Base-by-base conservation (phyloP, 495 filamentous ascomycete species). In the Lophiotrema nucula region DNA sequence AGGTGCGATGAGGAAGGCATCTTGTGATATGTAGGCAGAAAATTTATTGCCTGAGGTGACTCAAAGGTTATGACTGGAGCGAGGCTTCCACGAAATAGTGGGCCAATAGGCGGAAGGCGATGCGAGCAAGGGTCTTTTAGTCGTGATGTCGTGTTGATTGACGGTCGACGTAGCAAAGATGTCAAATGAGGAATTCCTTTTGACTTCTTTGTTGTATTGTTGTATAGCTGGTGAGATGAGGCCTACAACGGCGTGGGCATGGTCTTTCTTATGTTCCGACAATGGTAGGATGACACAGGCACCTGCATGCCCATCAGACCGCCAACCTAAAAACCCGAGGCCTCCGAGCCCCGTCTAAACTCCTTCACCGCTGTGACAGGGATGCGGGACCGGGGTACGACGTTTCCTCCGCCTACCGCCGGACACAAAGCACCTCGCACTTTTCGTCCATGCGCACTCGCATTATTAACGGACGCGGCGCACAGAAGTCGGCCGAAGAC, bases 1-100 rank as follows among this genome's bases (percentile, higher is more conserved):
- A 69, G 67, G 47, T 65, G 64, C 8, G 64, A 67, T 55, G 58
- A 22, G 47, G 58, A 66, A 53, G 58, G 53, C 58, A 66, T 62
- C 18, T 64, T 43, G 18, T 51, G 42, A 56, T 65, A 46, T 56
- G 52, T 39, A 58, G 51, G 41, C 33, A 53, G 43, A 62, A 61
- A 48, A 19, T 19, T 53, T 26, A 43, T 24, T 67, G 64, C 64
- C 59, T 67, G 54, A 47, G 21, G 49, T 67, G 64, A 67, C 49
- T 67, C 64, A 63, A 33, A 47, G n/a, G 15, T 45, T 28, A 48
- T 67, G 59, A 63, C 54, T 62, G 55, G 53, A 38, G 44, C 56
- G 58, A 42, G 46, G 55, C 55, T 50, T 22, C 55, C 11, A 3
- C n/a, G 12, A 43, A 21, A 43, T 42, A 10, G 23, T 39, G 39